Base-by-base conservation (phyloP, 257 asterid genomes). In the Penstemon davidsonii region DNA sequence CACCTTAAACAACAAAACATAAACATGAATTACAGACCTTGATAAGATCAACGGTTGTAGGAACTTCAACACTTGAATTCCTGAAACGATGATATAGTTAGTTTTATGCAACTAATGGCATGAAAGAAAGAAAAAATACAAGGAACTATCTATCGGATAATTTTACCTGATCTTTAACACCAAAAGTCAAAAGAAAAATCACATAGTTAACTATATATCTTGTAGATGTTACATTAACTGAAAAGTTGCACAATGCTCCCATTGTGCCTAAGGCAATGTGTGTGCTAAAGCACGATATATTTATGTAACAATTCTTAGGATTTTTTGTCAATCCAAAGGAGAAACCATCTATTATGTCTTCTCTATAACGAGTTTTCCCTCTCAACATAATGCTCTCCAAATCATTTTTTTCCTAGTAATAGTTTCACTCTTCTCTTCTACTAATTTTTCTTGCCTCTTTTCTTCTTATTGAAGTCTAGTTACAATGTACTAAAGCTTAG, bases 31-130 rank as follows among this genome's bases (percentile, higher is more conserved):
- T n/a, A 60, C 82, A 70, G 57, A 91, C 97, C 96, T 85, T 80
- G 72, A 88, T 64, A 73, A 77, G 81, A 67, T 83, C 82, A 1
- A 74, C 63, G 45, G 88, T 67, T 3, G 84, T 74, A 73, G 89
- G 86, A 77, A 66, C 84, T 68, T 86, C 80, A 55, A 62, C 79
- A 62, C 82, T 71, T 51, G 96, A 86, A 78, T 78, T 77, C 98
- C 98, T 92, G 82, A 75, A 73, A 76, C 12, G 40, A 51, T 55
- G 49, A 66, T 45, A 52, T 55, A 59, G 60, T 80, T 53, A 64
- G 64, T 72, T 59, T 19, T 42, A 55, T 49, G 38, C 55, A 56
- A 72, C 66, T 55, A 59, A 58, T 55, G 60, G 56, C 8, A 39
- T 53, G 68, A 7, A 25, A 36, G 2, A 25, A 25, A 55, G 6